Conservation (phyloP, 495 filamentous ascomycete species). For the Hypoxylon rickii region DNA sequence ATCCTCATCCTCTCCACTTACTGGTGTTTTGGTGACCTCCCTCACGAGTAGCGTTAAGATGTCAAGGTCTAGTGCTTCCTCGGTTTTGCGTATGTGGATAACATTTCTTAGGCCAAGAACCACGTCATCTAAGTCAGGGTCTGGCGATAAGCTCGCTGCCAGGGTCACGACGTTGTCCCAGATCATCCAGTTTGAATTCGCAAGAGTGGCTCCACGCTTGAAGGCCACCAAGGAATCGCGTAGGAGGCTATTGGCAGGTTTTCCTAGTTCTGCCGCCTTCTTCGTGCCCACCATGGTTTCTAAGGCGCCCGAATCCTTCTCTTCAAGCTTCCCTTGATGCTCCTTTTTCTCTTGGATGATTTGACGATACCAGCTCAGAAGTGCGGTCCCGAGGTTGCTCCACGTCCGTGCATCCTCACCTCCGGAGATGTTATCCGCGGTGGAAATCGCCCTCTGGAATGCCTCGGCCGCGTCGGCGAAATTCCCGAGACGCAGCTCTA, state of each 20-base stretch:
- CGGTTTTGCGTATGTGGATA: conserved; percentile 73
- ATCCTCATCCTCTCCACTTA: conserved; percentile 47
- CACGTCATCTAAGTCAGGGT: conserved; percentile 71
- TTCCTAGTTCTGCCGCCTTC: conserved; percentile 30
- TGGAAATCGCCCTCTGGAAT: conserved; percentile 72
- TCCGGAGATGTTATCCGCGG: conserved; percentile 63
- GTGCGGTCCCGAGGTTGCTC: conserved; percentile 89
- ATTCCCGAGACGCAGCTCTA: conserved; percentile 72
- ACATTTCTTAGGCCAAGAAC: conserved; percentile 72
- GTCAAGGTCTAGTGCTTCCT: conserved; percentile 75
- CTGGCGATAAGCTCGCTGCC: conserved; percentile 71
- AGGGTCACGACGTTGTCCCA: conserved; percentile 95
- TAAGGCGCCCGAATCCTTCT: conserved; percentile 34
- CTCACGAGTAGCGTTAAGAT: conserved; percentile 72
- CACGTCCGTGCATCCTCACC: conserved; percentile 90
- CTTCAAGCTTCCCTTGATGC: conserved; percentile 29
- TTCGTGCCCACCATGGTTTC: conserved; percentile 27
- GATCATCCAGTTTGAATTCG: conserved; percentile 83
- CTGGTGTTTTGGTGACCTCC: conserved; percentile 58
- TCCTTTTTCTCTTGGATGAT: conserved; percentile 45
- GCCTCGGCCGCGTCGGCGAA: conserved; percentile 86
- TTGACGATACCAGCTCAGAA: conserved; percentile 54
- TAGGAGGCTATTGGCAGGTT: conserved; percentile 57
- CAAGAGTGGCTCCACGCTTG: conserved; percentile 78
- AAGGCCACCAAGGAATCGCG: conserved; percentile 79